Percentiles rank a stretch among this genome's conserved stretches.
Evolutionary conservation across 1,139 yeast species (phyloP).

Genomic region (Candida labiduridarum): DNA sequence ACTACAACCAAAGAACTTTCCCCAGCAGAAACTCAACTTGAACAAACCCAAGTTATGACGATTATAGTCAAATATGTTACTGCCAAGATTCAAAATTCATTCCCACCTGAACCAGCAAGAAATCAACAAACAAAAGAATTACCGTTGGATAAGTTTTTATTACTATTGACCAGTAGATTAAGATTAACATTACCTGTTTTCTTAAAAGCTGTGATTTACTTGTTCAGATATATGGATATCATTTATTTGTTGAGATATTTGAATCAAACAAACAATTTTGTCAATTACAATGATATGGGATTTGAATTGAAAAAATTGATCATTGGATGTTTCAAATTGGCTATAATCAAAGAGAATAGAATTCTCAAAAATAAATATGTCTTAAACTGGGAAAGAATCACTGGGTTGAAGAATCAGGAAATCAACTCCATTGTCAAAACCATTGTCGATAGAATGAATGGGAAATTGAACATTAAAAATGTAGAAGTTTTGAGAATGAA

Average conservation of each 20-base stretch:
- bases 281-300: constrained; percentile 48
- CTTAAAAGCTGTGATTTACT: constrained; percentile 46
- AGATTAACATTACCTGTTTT: constrained; percentile 39
- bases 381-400: constrained; percentile 37
- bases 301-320: constrained; percentile 47
- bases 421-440: constrained; percentile 40
- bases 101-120: constrained; percentile 42
- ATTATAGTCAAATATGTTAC: constrained; percentile 48
- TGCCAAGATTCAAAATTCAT: constrained; percentile 47
- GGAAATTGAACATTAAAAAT: constrained; percentile 43
- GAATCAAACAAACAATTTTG: constrained; percentile 50
- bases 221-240: constrained; percentile 53
- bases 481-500: constrained; percentile 42
- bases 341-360: constrained; percentile 35
- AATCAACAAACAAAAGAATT: constrained; percentile 30
- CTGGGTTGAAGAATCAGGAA: constrained; percentile 43
- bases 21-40: constrained; percentile 20
- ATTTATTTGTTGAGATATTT: constrained; percentile 49
- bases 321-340: constrained; percentile 47
- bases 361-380: constrained; percentile 14
- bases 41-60: constrained; percentile 42
- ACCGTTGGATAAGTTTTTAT: constrained; percentile 45
- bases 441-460: constrained; percentile 45
- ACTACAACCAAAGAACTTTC: constrained; percentile 8
- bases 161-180: constrained; percentile 42